Conservation (phyloP, 176 grass and related monocot genomes). For the Phoenix roebelenii region DNA sequence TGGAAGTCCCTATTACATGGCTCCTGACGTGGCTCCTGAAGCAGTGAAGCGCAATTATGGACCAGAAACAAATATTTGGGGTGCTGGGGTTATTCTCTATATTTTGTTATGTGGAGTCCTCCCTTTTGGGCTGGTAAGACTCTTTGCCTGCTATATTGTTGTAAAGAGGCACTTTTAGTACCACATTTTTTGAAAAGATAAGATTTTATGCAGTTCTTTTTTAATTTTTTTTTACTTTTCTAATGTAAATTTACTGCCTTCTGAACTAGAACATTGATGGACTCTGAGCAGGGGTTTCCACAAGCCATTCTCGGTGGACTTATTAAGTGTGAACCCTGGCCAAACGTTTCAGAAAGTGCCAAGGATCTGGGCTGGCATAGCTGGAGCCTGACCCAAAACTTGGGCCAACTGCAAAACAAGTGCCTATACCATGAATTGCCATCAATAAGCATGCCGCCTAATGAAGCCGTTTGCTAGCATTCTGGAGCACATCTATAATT, state of each 20-base stretch:
- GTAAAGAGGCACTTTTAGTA: too few species aligned
- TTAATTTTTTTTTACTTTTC: too few species aligned
- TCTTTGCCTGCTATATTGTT: background rate
- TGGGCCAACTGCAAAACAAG: conserved; percentile 82
- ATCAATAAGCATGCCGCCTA: background rate
- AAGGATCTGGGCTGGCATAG: conserved; percentile 77
- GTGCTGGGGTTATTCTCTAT: conserved; percentile 85
- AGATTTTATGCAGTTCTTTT: too few species aligned
- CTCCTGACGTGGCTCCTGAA: conserved; percentile 92
- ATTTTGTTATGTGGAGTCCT: conserved; percentile 93
- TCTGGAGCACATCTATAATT: too few species aligned
- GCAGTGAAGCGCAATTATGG: conserved; percentile 92
- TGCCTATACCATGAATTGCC: conserved; percentile 43
- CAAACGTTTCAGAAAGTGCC: conserved; percentile 87
- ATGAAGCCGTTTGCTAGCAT: too few species aligned
- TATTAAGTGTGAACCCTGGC: conserved; percentile 93
- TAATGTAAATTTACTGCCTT: conserved; percentile 3
- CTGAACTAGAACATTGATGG: conserved; percentile 21
- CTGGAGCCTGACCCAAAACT: conserved; percentile 85
- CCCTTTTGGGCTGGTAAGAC: conserved; percentile 87
- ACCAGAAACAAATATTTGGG: conserved; percentile 95
- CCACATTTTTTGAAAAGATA: too few species aligned
- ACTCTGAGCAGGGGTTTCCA: conserved; percentile 94
- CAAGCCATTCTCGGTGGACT: conserved; percentile 92
- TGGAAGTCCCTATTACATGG: conserved; percentile 96